A percentile compares a stretch with the other conserved stretches of the same genome.
Evolutionary conservation across 2,329 filamentous ascomycete genomes (phyloP).

Genomic region (Cyphellophora europaea): DNA sequence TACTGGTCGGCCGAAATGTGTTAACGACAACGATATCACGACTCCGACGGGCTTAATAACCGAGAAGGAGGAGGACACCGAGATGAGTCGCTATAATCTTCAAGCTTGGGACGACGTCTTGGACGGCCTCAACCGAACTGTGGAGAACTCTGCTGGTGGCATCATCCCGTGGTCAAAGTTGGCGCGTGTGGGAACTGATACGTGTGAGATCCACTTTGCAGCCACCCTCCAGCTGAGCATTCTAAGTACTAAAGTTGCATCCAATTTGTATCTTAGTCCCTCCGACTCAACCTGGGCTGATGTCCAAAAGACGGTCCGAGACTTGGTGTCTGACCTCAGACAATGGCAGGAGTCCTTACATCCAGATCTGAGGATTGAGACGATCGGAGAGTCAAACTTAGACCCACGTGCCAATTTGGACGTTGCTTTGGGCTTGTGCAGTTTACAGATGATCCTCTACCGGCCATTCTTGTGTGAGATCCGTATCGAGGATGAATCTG

Average conservation of each 20-base stretch:
- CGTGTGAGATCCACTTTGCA: conserved; percentile 7
- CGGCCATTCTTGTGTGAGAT: conserved; percentile 22
- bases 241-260: conserved; percentile 11
- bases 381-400: too few species aligned
- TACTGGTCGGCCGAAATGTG: conserved; percentile 19
- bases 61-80: too few species aligned
- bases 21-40: conserved; percentile 15
- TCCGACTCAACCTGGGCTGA: conserved; percentile 9
- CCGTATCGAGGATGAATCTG: conserved; percentile 17
- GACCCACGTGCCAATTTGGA: conserved; percentile 15
- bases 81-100: too few species aligned
- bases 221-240: conserved; percentile 8
- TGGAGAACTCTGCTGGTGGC: too few species aligned
- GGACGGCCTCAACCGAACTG: too few species aligned
- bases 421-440: conserved; percentile 19
- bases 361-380: conserved; percentile 6
- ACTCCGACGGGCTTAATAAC: too few species aligned
- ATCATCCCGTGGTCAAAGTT: conserved; percentile 11
- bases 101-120: too few species aligned
- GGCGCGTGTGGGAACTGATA: conserved; percentile 5
- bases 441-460: conserved; percentile 19
- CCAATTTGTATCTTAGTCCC: conserved; percentile 8
- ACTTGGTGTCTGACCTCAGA: conserved; percentile 11
- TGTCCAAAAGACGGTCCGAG: conserved; percentile 9
- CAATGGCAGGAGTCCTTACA: conserved; percentile 9